Evolutionary conservation across 306 rosid species (phyloP).

Genomic region (Quercus glauca): DNA sequence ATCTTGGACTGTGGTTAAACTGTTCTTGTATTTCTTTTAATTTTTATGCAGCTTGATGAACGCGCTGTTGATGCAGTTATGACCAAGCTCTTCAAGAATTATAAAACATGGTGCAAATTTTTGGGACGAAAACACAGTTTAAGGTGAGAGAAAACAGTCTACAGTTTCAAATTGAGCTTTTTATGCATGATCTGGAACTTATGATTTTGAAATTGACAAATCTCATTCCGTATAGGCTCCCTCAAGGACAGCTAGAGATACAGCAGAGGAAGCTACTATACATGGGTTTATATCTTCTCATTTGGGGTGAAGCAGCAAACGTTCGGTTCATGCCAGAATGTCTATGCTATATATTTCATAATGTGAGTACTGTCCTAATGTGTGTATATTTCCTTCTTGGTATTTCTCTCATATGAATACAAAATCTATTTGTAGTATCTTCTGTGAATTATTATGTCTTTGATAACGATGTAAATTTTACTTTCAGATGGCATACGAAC

Average conservation of each 20-base stretch:
- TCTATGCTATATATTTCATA: slow-evolving; percentile 88
- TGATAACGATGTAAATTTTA: slow-evolving; percentile 27
- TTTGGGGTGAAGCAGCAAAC: slow-evolving; percentile 96
- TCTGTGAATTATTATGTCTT: slow-evolving; percentile 6
- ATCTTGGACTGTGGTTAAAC: slow-evolving; percentile 20
- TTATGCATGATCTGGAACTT: slow-evolving; percentile 11
- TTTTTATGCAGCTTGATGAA: slow-evolving; percentile 77
- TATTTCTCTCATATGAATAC: slow-evolving; percentile 9
- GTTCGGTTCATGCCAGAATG: slow-evolving; percentile 97
- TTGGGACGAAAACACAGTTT: slow-evolving; percentile 86
- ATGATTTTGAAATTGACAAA: slow-evolving; percentile 20
- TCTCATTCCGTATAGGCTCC: slow-evolving; percentile 52
- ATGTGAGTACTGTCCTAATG: slow-evolving; percentile 48
- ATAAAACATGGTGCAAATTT: slow-evolving; percentile 87
- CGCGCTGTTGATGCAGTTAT: slow-evolving; percentile 78
- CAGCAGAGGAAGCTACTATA: slow-evolving; percentile 91
- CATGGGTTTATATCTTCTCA: slow-evolving; percentile 93
- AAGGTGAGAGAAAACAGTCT: slow-evolving; percentile 48
- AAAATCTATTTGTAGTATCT: background rate
- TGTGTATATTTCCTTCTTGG: slow-evolving; percentile 14
- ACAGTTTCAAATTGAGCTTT: background rate
- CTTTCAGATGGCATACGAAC: slow-evolving; percentile 91
- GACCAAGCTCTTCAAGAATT: slow-evolving; percentile 76
- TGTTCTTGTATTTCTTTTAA: slow-evolving; percentile 2
- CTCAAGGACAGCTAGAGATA: slow-evolving; percentile 80